These are phyloP conservation scores for Amanita pseudoporphyria DNA, from an alignment of 768 basidiomycete species.

Conservation along the genomic window DNA sequence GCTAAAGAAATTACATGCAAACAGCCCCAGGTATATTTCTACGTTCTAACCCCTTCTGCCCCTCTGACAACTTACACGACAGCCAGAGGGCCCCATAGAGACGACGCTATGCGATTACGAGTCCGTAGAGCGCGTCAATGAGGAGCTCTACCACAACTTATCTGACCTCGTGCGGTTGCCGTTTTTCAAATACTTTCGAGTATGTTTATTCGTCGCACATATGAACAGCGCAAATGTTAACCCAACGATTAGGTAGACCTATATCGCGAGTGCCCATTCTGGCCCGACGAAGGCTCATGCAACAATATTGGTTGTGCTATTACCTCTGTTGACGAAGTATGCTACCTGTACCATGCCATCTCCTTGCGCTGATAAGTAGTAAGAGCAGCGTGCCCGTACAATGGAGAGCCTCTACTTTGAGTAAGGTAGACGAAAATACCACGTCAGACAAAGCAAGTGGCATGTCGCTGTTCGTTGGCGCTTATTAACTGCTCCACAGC, in stretches of 20 bases:
- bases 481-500: conserved; percentile 24
- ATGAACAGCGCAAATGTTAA: neutral
- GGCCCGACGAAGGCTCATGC: conserved; percentile 91
- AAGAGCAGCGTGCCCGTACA: conserved; percentile 85
- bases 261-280: conserved; percentile 95
- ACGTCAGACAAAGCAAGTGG: conserved; percentile 40
- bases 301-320: conserved; percentile 89
- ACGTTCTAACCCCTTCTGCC: neutral
- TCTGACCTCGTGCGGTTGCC: conserved; percentile 80
- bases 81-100: conserved; percentile 84
- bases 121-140: conserved; percentile 83
- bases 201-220: conserved; percentile 19
- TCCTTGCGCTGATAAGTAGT: neutral
- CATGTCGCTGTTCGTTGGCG: neutral
- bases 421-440: conserved; percentile 59
- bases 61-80: conserved; percentile 9
- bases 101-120: conserved; percentile 89
- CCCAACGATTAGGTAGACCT: conserved; percentile 59
- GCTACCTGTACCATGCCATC: conserved; percentile 10
- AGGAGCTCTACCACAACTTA: conserved; percentile 62
- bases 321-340: conserved; percentile 85
- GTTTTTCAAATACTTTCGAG: conserved; percentile 95
- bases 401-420: conserved; percentile 80
- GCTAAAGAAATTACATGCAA: conserved; percentile 36
- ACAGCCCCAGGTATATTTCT: conserved; percentile 29